Conservation (phyloP, 1,284 basidiomycete genomes). For the Austropuccinia psidii region DNA sequence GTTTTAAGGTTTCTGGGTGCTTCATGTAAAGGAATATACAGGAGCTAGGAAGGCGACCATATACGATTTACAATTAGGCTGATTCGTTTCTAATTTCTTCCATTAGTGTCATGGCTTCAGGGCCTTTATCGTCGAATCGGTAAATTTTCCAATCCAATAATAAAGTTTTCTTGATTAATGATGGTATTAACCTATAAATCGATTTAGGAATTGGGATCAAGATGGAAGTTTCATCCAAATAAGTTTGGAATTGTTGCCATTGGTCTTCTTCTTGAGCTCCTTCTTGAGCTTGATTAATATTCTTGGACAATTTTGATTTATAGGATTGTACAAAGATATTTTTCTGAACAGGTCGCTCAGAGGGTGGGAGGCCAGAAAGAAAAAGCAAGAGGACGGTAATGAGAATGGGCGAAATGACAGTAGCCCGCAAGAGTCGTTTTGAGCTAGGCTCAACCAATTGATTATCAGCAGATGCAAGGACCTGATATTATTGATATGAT, state of each 20-base stretch:
- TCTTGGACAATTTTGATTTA: conserved; percentile 48
- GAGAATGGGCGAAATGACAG: conserved; percentile 44
- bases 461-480: conserved; percentile 8
- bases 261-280: conserved; percentile 41
- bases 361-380: conserved; percentile 62
- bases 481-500: not conserved
- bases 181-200: conserved; percentile 57
- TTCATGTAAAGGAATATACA: too few relatives aligned
- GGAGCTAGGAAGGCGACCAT: too few relatives aligned
- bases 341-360: conserved; percentile 63
- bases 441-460: not conserved
- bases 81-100: not conserved
- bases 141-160: conserved; percentile 62
- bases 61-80: too few relatives aligned
- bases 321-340: conserved; percentile 59
- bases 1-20: too few relatives aligned
- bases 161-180: conserved; percentile 56
- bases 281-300: conserved; percentile 1
- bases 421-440: conserved; percentile 32
- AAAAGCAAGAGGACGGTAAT: conserved; percentile 54
- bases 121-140: conserved; percentile 54
- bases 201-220: conserved; percentile 60
- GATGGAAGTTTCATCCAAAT: conserved; percentile 55
- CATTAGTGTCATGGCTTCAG: conserved; percentile 3
- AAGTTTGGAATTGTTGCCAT: conserved; percentile 43